Evolutionary conservation across 768 basidiomycete species (phyloP), one percentile per base, ranked within the genome.

Genomic region (Clitopilus hobsonii): DNA sequence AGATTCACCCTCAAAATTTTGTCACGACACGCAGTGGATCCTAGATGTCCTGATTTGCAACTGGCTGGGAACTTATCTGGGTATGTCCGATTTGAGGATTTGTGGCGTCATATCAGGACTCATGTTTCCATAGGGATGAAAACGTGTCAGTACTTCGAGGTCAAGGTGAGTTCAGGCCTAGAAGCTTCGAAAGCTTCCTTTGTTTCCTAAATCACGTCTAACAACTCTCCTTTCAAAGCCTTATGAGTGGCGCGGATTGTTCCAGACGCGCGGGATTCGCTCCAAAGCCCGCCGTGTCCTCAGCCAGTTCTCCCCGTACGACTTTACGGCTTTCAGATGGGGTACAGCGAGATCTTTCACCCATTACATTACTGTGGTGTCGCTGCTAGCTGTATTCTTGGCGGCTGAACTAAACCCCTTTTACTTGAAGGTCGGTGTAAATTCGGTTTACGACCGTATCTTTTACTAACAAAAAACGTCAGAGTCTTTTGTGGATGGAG

Each of bases 341-440:
- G 91, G 86, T 60, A 88, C 90, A 1, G 84, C 88, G 7, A 76
- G 78, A 47, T 83, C 83, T 30, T 89, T 91, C 65, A 72, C 79
- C 38, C 84, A 91, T 69, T 93, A 89, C 65, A 69, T 85, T 57
- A 81, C 79, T 0, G 91, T 93, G 29, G 88, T 93, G 14, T 61
- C 88, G 24, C 74, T 93, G 47, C 79, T 93, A 30, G 83, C 85
- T 5, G 83, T 86, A 25, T 93, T 93, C 67, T 77, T 94, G 50
- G 88, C 85, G 56, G 91, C 90, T 55, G 91, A 94, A 69, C 75
- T 94, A 52, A 91, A 88, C 64, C 89, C 91, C 4, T 94, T 94
- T 69, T 94, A 94, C 71, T 74, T 94, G 36, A 94, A 94, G 79
- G 89, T 86, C n/a, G n/a, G n/a, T n/a, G n/a, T n/a, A n/a, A n/a